Percentiles rank a stretch among this genome's conserved stretches.
phyloP scores from a whole-genome alignment of 176 grass and related monocot genomes.

The Otatea glauca region DNA sequence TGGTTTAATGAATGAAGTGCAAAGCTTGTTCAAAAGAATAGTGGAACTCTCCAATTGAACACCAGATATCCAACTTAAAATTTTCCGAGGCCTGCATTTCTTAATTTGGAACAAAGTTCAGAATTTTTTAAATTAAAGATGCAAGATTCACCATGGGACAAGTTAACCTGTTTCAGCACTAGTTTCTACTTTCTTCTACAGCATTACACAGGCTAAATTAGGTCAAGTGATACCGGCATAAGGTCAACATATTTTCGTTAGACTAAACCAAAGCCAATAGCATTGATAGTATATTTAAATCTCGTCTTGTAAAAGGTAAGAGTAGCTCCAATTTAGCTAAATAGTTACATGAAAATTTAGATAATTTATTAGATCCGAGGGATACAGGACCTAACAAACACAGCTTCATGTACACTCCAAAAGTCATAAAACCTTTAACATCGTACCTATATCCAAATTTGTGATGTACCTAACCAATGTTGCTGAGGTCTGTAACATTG shows the following conservation, averaged over 20 bases:
- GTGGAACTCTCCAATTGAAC: background rate
- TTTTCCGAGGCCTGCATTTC: background rate
- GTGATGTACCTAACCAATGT: slow-evolving; percentile 27
- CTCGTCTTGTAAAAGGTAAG: slow-evolving; percentile 11
- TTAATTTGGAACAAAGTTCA: slow-evolving; percentile 15
- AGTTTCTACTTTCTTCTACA: slow-evolving; percentile 3
- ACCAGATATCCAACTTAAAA: background rate
- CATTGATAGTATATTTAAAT: slow-evolving; percentile 13
- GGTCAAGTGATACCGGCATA: background rate
- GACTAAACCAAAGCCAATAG: slow-evolving; percentile 8
- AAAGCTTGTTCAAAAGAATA: slow-evolving; percentile 20
- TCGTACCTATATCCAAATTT: background rate
- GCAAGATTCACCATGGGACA: slow-evolving; percentile 11
- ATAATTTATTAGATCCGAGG: background rate
- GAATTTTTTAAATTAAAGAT: background rate
- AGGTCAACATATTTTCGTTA: background rate
- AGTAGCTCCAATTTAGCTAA: background rate
- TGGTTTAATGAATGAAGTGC: background rate
- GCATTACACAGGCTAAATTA: slow-evolving; percentile 1
- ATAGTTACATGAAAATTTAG: background rate
- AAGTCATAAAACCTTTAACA: background rate
- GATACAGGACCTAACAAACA: background rate
- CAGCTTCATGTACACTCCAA: background rate
- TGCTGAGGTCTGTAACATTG: background rate
- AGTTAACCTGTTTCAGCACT: background rate